phyloP scores from a whole-genome alignment of 257 asterid genomes.

The Haberlea rhodopensis region DNA sequence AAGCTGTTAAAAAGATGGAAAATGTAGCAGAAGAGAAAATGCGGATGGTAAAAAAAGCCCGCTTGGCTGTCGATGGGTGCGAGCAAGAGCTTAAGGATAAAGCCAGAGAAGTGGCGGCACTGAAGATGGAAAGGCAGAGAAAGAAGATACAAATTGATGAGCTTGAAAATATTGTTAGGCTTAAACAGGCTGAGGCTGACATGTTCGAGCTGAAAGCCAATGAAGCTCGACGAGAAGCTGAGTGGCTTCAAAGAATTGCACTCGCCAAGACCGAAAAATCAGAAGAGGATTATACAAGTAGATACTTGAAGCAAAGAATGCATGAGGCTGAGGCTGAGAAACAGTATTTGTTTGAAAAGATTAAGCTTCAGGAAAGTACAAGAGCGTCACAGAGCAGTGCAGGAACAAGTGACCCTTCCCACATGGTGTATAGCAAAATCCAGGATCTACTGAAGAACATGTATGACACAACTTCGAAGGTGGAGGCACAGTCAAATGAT shows the following conservation, averaged over 20 bases:
- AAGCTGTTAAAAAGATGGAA: slow-evolving; percentile 93
- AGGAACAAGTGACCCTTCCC: slow-evolving; percentile 51
- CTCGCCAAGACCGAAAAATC: slow-evolving; percentile 82
- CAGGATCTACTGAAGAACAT: slow-evolving; percentile 82
- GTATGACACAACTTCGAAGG: slow-evolving; percentile 46
- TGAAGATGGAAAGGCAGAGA: slow-evolving; percentile 80
- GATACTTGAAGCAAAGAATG: slow-evolving; percentile 84
- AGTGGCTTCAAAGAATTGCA: slow-evolving; percentile 78
- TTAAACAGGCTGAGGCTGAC: slow-evolving; percentile 85
- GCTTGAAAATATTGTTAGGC: slow-evolving; percentile 81
- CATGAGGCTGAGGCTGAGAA: slow-evolving; percentile 97
- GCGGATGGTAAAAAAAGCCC: slow-evolving; percentile 83
- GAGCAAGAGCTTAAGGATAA: slow-evolving; percentile 92
- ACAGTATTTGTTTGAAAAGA: slow-evolving; percentile 75
- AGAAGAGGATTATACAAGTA: slow-evolving; percentile 83
- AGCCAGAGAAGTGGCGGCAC: slow-evolving; percentile 66
- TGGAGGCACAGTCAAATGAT: slow-evolving; percentile 36
- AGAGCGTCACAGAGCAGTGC: slow-evolving; percentile 63
- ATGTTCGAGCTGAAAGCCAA: slow-evolving; percentile 89
- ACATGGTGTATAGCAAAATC: slow-evolving; percentile 61
- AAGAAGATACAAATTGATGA: slow-evolving; percentile 82
- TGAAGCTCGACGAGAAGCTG: slow-evolving; percentile 93
- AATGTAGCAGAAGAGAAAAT: slow-evolving; percentile 79
- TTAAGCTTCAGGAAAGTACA: slow-evolving; percentile 83
- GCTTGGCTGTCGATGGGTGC: slow-evolving; percentile 71